Evolutionary conservation across 108 stramenopile genomes (phyloP), one percentile per base, ranked within the genome.

Genomic region (Pseudonitzschia multiseries): DNA sequence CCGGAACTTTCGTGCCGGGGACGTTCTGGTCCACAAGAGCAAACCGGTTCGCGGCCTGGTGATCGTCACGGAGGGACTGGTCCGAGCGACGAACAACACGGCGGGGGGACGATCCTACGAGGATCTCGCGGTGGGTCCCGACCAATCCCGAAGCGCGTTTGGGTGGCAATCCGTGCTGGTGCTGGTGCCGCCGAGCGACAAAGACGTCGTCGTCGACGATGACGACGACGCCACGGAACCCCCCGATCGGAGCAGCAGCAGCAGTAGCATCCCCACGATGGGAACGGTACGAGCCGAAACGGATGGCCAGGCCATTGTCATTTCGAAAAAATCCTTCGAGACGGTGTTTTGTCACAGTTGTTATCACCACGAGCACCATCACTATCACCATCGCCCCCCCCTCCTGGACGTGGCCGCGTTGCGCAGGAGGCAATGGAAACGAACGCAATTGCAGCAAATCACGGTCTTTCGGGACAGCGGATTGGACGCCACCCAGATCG

Each of bases 31-130:
- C 14, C 68, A 71, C 42, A 88, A 84, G 43, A 57, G 43, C 51
- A 70, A 52, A 54, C 69, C 54, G 46, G 78, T 77, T 13, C 44
- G 89, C 53, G 59, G 63, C 75, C 92, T 97, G 64, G 83, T 76
- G 79, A 84, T 95, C 41, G 72, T 95, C 62, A 77, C 87, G 64
- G 69, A 82, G 40, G 96, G 96, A 6, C 53, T 29, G 32, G 73
- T 86, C 0, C 65, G 76, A 31, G 79, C 71, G 8, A 82, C 76
- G 4, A 81, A 87, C 53, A 76, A 87, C 32, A 21, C 66, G 8
- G 65, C 64, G 17, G 83, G 79, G 28, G 86, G 86, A 41, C 61
- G 74, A 9, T 65, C 61, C 29, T 88, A 81, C 70, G 84, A 88
- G 43, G 85, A 90, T 57, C 33, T 88, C 18, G 57, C 28, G 31